A percentile compares a stretch with the other conserved stretches of the same genome.
Conservation (phyloP, 1,284 basidiomycete species). For the Leccinum cinnamomeum region DNA sequence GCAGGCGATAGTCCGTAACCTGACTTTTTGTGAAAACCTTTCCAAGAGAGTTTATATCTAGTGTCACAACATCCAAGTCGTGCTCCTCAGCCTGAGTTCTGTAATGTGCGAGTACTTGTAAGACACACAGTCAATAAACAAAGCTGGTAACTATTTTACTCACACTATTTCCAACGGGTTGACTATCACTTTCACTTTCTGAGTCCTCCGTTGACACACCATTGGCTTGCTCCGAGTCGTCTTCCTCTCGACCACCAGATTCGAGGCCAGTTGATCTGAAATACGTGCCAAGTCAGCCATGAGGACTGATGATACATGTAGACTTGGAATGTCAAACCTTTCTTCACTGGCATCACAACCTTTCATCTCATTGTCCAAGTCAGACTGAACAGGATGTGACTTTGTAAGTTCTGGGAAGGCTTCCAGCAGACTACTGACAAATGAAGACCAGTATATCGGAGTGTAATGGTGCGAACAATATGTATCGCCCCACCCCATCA, state of each 20-base stretch:
- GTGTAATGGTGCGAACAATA: constrained; percentile 1
- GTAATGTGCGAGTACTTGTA: too few species aligned
- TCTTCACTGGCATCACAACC: neutral
- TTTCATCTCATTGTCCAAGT: neutral
- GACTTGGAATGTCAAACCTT: neutral
- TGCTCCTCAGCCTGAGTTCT: too few species aligned
- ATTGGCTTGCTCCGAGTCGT: too few species aligned
- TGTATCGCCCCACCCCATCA: neutral
- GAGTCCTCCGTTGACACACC: too few species aligned
- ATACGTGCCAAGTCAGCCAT: neutral
- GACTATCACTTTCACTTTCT: too few species aligned
- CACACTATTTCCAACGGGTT: too few species aligned
- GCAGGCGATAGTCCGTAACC: neutral
- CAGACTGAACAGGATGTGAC: neutral
- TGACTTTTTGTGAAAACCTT: neutral
- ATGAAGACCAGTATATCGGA: neutral
- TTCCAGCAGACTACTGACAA: neutral
- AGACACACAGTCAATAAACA: too few species aligned
- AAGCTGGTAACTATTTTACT: too few species aligned
- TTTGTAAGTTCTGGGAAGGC: neutral
- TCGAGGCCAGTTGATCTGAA: neutral
- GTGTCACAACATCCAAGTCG: too few species aligned
- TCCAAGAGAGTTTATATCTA: too few species aligned
- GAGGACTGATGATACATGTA: neutral
- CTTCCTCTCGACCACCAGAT: neutral